A percentile compares a stretch with the other conserved stretches of the same genome.
Evolutionary conservation across 73 alveolate genomes (phyloP).

Genomic region (Paramecium caudatum): DNA sequence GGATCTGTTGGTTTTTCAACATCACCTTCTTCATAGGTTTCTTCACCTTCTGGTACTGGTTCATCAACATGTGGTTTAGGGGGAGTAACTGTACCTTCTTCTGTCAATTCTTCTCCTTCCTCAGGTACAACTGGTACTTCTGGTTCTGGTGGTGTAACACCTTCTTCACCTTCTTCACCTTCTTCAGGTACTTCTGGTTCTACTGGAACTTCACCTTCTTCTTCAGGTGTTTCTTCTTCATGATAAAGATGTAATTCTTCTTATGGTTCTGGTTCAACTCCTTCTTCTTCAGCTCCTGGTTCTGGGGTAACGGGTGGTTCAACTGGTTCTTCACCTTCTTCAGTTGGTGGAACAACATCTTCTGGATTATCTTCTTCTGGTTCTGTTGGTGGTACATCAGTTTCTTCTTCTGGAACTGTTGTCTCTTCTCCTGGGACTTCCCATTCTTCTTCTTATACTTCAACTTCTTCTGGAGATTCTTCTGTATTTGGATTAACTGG

Average conservation of each 20-base stretch:
- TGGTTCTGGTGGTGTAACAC: background rate
- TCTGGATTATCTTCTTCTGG: too few species aligned
- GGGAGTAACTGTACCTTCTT: background rate
- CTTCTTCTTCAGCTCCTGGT: background rate
- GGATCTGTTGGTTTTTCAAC: background rate
- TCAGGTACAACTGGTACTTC: background rate
- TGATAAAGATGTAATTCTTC: background rate
- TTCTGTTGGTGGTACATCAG: background rate
- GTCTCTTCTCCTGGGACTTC: constrained; percentile 45
- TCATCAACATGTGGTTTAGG: background rate
- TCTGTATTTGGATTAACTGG: constrained; percentile 31
- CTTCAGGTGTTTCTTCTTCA: constrained; percentile 3
- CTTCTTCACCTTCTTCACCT: constrained; percentile 45
- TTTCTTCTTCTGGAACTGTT: background rate
- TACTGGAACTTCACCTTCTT: background rate
- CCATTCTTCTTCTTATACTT: constrained; percentile 12
- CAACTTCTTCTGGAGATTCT: constrained; percentile 16
- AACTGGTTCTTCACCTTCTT: constrained; percentile 23
- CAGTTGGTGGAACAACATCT: too few species aligned
- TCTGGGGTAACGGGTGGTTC: constrained; percentile 6
- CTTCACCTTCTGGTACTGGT: background rate
- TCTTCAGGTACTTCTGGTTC: constrained; percentile 22
- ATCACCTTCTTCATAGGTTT: background rate
- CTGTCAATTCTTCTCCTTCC: background rate
- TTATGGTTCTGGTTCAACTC: background rate